These are phyloP conservation scores for Entomortierella lignicola DNA, from an alignment of 192 early-diverging fungal genomes.

Conservation along the genomic window DNA sequence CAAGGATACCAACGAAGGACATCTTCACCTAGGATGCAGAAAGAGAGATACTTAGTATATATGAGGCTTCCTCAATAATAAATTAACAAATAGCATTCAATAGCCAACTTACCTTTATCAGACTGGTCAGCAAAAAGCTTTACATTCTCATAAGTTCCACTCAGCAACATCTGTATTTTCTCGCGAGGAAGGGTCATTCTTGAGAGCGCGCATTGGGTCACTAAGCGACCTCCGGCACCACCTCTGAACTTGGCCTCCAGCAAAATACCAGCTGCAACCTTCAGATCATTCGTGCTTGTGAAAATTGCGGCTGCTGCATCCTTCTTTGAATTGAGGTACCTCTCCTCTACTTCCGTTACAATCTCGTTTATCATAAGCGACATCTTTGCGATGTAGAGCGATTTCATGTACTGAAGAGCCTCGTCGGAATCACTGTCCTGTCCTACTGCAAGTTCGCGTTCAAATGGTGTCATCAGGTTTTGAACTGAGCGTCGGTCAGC, in stretches of 20 bases:
- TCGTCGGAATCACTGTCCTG: neutral
- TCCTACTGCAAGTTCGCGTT: neutral
- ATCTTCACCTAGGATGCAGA: slow-evolving; percentile 7
- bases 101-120: slow-evolving; percentile 1
- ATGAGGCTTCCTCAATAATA: neutral
- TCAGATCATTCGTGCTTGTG: slow-evolving; percentile 9
- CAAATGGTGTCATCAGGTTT: slow-evolving; percentile 47
- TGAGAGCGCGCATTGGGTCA: slow-evolving; percentile 29
- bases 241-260: slow-evolving; percentile 42
- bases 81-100: neutral
- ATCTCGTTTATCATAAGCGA: slow-evolving; percentile 19
- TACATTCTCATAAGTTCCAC: slow-evolving; percentile 34
- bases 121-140: slow-evolving; percentile 44
- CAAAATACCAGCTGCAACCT: slow-evolving; percentile 54
- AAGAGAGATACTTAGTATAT: neutral
- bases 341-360: slow-evolving; percentile 17
- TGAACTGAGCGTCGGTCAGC: slow-evolving; percentile 36
- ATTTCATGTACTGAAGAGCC: slow-evolving; percentile 21
- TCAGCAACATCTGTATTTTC: slow-evolving; percentile 55
- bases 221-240: slow-evolving; percentile 15
- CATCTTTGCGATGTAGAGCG: slow-evolving; percentile 38
- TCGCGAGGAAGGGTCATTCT: slow-evolving; percentile 25
- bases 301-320: slow-evolving; percentile 29
- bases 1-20: slow-evolving; percentile 37
- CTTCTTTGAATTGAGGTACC: slow-evolving; percentile 19